These are phyloP conservation scores for Herpetomonas tarakana DNA, from an alignment of 208 protist species.

Conservation along the genomic window DNA sequence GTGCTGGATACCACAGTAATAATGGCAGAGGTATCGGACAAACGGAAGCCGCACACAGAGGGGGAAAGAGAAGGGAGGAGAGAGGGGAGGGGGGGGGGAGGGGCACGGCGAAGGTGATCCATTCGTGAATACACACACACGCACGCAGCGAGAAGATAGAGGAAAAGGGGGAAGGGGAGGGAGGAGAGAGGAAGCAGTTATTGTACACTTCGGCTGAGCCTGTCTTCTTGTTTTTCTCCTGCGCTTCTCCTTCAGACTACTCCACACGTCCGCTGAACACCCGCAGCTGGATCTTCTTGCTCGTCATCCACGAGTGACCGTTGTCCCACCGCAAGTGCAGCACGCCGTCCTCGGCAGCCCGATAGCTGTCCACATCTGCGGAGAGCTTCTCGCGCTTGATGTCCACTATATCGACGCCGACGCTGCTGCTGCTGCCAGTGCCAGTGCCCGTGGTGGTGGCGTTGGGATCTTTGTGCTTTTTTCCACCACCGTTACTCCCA, in stretches of 20 bases:
- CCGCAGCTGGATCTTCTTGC: conserved; percentile 30
- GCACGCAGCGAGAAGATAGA: neutral
- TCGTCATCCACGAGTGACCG: conserved; percentile 31
- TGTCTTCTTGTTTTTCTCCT: neutral
- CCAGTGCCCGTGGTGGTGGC: neutral
- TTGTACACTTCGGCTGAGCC: no score
- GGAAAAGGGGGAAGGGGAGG: neutral
- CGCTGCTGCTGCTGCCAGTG: neutral
- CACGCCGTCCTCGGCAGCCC: conserved; percentile 13
- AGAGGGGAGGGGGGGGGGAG: neutral
- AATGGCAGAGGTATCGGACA: no score
- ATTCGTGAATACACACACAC: neutral
- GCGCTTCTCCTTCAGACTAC: neutral
- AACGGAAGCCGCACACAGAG: neutral
- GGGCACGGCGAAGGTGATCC: neutral
- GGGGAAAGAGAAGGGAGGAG: neutral
- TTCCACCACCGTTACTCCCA: no score
- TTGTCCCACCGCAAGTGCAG: conserved; percentile 37
- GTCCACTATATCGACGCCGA: neutral
- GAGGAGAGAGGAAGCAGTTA: no score
- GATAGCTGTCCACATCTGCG: conserved; percentile 20
- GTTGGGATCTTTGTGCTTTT: neutral
- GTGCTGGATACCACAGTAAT: no score
- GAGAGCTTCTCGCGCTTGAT: conserved; percentile 20
- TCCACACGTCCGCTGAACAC: conserved; percentile 10